A percentile compares a stretch with the other conserved stretches of the same genome.
Conservation (phyloP, 2,329 filamentous ascomycete species). For the Xylaria sp. region DNA sequence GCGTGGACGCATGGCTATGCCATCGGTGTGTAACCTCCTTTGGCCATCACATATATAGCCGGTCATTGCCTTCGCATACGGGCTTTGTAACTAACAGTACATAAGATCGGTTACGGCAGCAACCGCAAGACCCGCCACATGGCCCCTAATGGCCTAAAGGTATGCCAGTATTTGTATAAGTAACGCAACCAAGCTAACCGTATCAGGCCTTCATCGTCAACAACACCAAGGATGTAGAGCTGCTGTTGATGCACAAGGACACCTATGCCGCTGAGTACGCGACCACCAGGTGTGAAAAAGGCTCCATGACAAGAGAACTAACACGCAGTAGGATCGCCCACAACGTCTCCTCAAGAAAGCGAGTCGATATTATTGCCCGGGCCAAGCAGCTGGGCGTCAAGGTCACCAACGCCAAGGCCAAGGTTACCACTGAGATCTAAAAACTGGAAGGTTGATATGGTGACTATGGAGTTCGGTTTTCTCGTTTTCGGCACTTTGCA, state of each 20-base stretch:
- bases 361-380: conserved; percentile 95
- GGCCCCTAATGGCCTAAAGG: conserved; percentile 98
- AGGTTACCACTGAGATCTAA: conserved; percentile 94
- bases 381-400: conserved; percentile 99
- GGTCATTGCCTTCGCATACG: not conserved
- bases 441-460: conserved; percentile 36
- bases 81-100: conserved; percentile 26
- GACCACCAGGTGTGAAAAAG: not conserved
- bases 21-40: conserved; percentile 75
- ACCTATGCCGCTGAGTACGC: conserved; percentile 98
- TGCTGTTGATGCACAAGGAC: conserved; percentile 99
- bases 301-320: conserved; percentile 40
- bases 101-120: conserved; percentile 94
- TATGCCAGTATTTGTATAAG: not conserved
- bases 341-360: conserved; percentile 97
- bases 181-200: conserved; percentile 9
- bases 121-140: conserved; percentile 99
- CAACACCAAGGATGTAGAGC: conserved; percentile 94
- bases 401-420: conserved; percentile 99
- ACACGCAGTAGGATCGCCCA: conserved; percentile 82
- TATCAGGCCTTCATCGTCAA: conserved; percentile 86
- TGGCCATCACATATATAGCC: not conserved
- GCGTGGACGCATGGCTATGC: conserved; percentile 93
- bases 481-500: conserved; percentile 45
- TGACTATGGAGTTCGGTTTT: conserved; percentile 43